Base-by-base conservation (phyloP, 495 filamentous ascomycete genomes). In the Saxophila tyrrhenica region DNA sequence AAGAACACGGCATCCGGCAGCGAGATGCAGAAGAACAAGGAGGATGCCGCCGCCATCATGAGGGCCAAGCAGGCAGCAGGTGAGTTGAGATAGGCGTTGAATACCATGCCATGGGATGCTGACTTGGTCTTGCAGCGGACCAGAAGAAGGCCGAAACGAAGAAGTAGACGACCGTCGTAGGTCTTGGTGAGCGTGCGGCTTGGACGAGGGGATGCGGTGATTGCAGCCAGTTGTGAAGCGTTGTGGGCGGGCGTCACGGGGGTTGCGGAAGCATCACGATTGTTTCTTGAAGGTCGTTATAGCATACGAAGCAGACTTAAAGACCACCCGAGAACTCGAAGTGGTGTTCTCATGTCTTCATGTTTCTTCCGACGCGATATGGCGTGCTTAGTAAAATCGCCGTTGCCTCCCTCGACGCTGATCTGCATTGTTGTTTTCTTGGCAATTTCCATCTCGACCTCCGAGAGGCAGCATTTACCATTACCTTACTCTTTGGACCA, bases 41-140 rank as follows among this genome's bases (percentile, higher is more conserved):
- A 94, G 67, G 72, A 78, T 39, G 77, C 78, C 45, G 89, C 89
- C 19, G 75, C 77, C 39, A 88, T 86, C 67, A 95, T 95, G 89
- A 78, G 86, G 35, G 78, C 84, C 69, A 95, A 95, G 77, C 89
- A 95, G 71, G 78, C 75, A 56, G 83, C 82, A 57, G 87, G 88
- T 94, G 75, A 39, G 61, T 54, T 7, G 41, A 44, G 15, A 7
- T 8, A 44, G 41, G 16, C 7, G 17, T 5, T 7, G 7, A 5
- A 35, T 35, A 7, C 17, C 8, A n/a, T 7, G 41, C 15, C n/a
- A n/a, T 17, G 41, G 15, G 8, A 44, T n/a, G 19, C 41, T 44
- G 41, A 44, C 41, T 17, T 8, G 8, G 19, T n/a, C 8, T 9
- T 44, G n/a, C n/a, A 44, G 41, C 41, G 41, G 41, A 44, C 19